These are phyloP conservation scores for Vanilla planifolia DNA, from an alignment of 106 monocot genomes.

Conservation along the genomic window DNA sequence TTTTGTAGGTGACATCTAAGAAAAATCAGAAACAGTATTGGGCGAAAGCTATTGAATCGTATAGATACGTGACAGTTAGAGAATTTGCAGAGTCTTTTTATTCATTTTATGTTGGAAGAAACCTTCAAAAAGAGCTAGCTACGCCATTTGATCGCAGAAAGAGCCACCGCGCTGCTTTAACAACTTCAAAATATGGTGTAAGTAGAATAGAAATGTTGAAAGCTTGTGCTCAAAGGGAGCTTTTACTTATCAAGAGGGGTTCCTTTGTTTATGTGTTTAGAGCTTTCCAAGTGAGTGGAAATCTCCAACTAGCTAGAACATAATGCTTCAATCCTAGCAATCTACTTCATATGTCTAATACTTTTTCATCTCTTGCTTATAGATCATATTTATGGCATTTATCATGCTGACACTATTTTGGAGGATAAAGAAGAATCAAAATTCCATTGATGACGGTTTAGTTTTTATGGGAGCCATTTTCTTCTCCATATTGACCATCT, in stretches of 20 bases:
- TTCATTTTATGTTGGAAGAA: slow-evolving; percentile 13
- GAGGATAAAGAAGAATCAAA: neutral
- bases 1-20: slow-evolving; percentile 46
- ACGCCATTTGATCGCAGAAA: slow-evolving; percentile 7
- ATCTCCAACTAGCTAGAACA: neutral
- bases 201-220: slow-evolving; percentile 12
- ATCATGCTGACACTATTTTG: slow-evolving; percentile 11
- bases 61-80: slow-evolving; percentile 17
- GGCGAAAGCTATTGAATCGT: slow-evolving; percentile 19
- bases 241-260: slow-evolving; percentile 12
- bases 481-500: neutral
- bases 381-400: slow-evolving; percentile 7
- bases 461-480: slow-evolving; percentile 9
- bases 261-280: slow-evolving; percentile 13
- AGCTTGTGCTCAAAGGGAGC: slow-evolving; percentile 6
- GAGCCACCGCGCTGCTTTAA: slow-evolving; percentile 16
- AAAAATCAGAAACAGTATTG: slow-evolving; percentile 48
- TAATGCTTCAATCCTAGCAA: neutral
- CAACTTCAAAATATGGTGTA: slow-evolving; percentile 9
- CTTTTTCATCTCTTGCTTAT: neutral
- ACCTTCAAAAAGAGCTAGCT: slow-evolving; percentile 1
- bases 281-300: neutral
- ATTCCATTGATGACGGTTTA: slow-evolving; percentile 1
- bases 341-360: neutral
- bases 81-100: slow-evolving; percentile 21